Percentiles rank a stretch among this genome's conserved stretches.
Conservation (phyloP, 2,329 filamentous ascomycete genomes). For the Clonostachys chloroleuca region DNA sequence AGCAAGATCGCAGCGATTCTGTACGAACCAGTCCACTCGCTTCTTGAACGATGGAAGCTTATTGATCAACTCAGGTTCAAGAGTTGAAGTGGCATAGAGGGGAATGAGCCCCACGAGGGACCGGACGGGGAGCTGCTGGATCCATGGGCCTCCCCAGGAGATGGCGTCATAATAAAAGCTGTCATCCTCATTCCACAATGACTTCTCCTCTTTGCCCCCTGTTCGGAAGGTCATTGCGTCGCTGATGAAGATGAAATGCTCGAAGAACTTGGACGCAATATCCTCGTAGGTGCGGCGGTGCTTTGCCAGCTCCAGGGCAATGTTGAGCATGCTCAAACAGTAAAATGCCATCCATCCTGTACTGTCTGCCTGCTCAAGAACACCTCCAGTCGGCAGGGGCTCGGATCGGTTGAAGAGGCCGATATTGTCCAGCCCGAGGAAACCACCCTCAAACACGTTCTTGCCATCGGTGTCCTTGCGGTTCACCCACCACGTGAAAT, state of each 20-base stretch:
- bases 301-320: conserved; percentile 90
- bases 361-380: conserved; percentile 93
- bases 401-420: conserved; percentile 96
- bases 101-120: conserved; percentile 93
- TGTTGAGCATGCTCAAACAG: conserved; percentile 94
- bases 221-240: conserved; percentile 90
- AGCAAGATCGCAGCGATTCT: conserved; percentile 80
- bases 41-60: conserved; percentile 91
- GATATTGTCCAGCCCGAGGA: conserved; percentile 94
- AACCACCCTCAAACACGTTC: conserved; percentile 95
- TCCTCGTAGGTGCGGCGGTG: conserved; percentile 94
- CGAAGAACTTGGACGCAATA: conserved; percentile 96
- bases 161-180: conserved; percentile 99
- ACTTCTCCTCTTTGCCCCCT: conserved; percentile 68
- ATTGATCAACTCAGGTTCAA: conserved; percentile 92
- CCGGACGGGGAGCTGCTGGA: conserved; percentile 85
- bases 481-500: conserved; percentile 99
- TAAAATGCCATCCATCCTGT: conserved; percentile 99
- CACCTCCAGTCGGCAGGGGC: conserved; percentile 86
- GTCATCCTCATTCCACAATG: conserved; percentile 93
- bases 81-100: conserved; percentile 83
- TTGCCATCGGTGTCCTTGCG: conserved; percentile 92
- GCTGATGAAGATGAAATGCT: conserved; percentile 96
- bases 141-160: conserved; percentile 90
- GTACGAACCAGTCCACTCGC: conserved; percentile 88